phyloP scores from a whole-genome alignment of 371 early-diverging fungal species.

The Mucor plumbeus region DNA sequence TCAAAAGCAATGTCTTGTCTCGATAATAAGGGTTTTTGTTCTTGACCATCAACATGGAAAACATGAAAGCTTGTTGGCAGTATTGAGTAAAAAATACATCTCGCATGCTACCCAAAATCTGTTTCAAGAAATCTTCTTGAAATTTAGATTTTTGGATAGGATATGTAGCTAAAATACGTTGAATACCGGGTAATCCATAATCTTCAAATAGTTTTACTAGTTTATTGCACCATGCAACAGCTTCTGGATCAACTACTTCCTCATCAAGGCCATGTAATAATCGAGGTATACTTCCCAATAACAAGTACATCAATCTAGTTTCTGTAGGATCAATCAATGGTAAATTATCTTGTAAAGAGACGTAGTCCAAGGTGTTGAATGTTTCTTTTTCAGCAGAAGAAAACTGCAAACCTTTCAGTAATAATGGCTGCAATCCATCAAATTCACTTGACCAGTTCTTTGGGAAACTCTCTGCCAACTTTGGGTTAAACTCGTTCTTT shows the following conservation, averaged over 20 bases:
- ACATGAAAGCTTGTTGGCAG: slow-evolving; percentile 64
- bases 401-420: slow-evolving; percentile 78
- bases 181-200: slow-evolving; percentile 53
- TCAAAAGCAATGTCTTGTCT: slow-evolving; percentile 65
- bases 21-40: slow-evolving; percentile 68
- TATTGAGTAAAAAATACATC: slow-evolving; percentile 71
- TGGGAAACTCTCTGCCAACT: slow-evolving; percentile 62
- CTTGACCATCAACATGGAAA: slow-evolving; percentile 67
- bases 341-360: slow-evolving; percentile 62
- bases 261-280: slow-evolving; percentile 70
- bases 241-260: slow-evolving; percentile 24
- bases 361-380: slow-evolving; percentile 34
- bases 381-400: slow-evolving; percentile 63
- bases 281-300: slow-evolving; percentile 73
- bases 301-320: slow-evolving; percentile 64
- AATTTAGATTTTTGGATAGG: slow-evolving; percentile 69
- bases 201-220: slow-evolving; percentile 62
- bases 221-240: slow-evolving; percentile 48
- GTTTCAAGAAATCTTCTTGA: slow-evolving; percentile 76
- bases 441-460: slow-evolving; percentile 80
- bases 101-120: slow-evolving; percentile 63
- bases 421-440: slow-evolving; percentile 75
- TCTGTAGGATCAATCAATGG: slow-evolving; percentile 70
- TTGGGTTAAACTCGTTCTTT: slow-evolving; percentile 40
- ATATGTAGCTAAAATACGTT: slow-evolving; percentile 64